These are phyloP conservation scores for Boletus pseudo-olivaceus DNA, from an alignment of 768 basidiomycete genomes.

Conservation along the genomic window DNA sequence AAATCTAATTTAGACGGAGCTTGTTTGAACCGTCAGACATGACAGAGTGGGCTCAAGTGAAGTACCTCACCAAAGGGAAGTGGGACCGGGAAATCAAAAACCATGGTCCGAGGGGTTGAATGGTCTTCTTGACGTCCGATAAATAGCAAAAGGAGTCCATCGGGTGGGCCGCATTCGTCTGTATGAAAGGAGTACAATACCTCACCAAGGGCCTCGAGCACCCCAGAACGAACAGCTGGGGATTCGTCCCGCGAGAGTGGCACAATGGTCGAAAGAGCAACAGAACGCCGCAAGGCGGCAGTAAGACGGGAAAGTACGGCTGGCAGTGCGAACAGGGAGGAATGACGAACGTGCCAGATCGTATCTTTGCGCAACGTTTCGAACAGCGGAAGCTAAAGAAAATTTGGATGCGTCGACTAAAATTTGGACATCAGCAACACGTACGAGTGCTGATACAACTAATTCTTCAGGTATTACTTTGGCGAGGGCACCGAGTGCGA, in stretches of 20 bases:
- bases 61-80: constrained; percentile 18
- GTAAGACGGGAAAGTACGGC: constrained; percentile 69
- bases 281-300: constrained; percentile 49
- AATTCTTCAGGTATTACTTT: constrained; percentile 81
- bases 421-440: constrained; percentile 21
- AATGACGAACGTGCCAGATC: constrained; percentile 82
- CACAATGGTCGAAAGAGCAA: constrained; percentile 64
- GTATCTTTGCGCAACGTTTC: constrained; percentile 64
- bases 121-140: constrained; percentile 54
- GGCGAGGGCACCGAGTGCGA: constrained; percentile 83
- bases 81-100: constrained; percentile 3
- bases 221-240: constrained; percentile 68
- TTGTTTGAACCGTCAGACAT: constrained; percentile 11
- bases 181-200: constrained; percentile 80
- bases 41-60: background rate
- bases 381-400: constrained; percentile 72
- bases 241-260: constrained; percentile 63
- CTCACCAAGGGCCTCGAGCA: constrained; percentile 86
- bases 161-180: constrained; percentile 60
- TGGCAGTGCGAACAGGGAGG: constrained; percentile 81
- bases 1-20: constrained; percentile 35
- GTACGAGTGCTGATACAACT: constrained; percentile 59
- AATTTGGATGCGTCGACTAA: constrained; percentile 3
- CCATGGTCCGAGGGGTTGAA: constrained; percentile 31
- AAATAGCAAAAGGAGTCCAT: constrained; percentile 72